Base-by-base conservation (phyloP, 192 early-diverging fungal genomes). In the Jimgerdemannia lactiflua region DNA sequence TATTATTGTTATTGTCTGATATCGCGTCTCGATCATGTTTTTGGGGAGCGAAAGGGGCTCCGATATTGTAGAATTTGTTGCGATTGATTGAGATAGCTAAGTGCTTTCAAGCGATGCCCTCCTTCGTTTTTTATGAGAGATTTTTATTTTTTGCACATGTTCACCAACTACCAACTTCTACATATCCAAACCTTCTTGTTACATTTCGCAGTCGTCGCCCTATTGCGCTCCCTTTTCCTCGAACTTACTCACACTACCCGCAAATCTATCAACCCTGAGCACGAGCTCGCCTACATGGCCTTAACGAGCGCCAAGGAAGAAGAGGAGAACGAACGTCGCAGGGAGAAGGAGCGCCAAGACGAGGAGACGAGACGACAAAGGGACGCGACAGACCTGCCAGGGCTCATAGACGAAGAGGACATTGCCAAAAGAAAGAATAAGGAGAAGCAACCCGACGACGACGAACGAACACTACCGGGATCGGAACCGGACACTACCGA, bases 221-320 rank as follows among this genome's bases (percentile, higher is more conserved):
- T 87, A 65, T 71, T 93, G 18, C 80, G 86, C 40, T 66, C 70
- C 39, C 77, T 93, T 43, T 91, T 91, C 76, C 71, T 77, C n/a
- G 65, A 83, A 4, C 71, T 91, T 29, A 73, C 80, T 40, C 75
- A 84, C n/a, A 80, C 83, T 11, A 3, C 59, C 8, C 69, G 83
- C 18, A 67, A 73, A 43, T 85, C 89, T 0, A 87, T 92, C 17
- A 73, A 85, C 9, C 91, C 91, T 2, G 85, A 83, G 43, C 77
- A 80, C 20, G 87, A 90, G 41, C 75, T 92, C 18, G 89, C 89
- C 1, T 84, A 85, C 66, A 87, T 92, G 87, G 86, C 89, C 9
- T 71, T 85, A 59, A 71, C 83, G 17, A 80, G 79, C 42, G 72
- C 79, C 64, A 80, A 70, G 67, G 80, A 80, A 2, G 75, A 71